phyloP scores from a whole-genome alignment of 2,329 filamentous ascomycete species.

The Pseudocercospora macadamiae region DNA sequence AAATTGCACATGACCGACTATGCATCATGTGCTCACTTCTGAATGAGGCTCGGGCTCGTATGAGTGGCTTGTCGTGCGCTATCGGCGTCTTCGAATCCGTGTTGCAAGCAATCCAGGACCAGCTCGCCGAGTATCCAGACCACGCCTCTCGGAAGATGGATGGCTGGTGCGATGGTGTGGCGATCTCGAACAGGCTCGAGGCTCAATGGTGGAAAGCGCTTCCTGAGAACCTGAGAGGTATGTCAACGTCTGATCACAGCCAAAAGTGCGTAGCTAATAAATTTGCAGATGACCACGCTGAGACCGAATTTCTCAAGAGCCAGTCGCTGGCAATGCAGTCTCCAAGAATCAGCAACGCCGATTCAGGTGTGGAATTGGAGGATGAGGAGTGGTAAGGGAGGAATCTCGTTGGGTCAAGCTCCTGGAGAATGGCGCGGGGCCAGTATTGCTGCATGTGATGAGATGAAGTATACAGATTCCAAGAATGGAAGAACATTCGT shows the following conservation, averaged over 20 bases:
- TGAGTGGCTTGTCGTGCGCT: background rate
- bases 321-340: background rate
- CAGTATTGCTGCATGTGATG: background rate
- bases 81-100: background rate
- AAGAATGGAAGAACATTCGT: background rate
- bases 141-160: background rate
- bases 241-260: background rate
- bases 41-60: slow-evolving; percentile 1
- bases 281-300: background rate
- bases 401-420: background rate
- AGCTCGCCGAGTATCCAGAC: background rate
- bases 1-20: slow-evolving; percentile 2
- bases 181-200: background rate
- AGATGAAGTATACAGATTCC: background rate
- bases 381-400: background rate
- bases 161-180: background rate
- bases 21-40: slow-evolving; percentile 6
- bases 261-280: background rate
- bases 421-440: background rate
- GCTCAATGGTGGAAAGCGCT: slow-evolving; percentile 11
- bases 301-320: background rate
- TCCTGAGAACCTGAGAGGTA: slow-evolving; percentile 14
- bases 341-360: slow-evolving; percentile 2
- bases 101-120: background rate
- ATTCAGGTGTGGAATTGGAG: background rate